Conservation (phyloP, 768 basidiomycete species). For the Phanerochaete carnosa region DNA sequence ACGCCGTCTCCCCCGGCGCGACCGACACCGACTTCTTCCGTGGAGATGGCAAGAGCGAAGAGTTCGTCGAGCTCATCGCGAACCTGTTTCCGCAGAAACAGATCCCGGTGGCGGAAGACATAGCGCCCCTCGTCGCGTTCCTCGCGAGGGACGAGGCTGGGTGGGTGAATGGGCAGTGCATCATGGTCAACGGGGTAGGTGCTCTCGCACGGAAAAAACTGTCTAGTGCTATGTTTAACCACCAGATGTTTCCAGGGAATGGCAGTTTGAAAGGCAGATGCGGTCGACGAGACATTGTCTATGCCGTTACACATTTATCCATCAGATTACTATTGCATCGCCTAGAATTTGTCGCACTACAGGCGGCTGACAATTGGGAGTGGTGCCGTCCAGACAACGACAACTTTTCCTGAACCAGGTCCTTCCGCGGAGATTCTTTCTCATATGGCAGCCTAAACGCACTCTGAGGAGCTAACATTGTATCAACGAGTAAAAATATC, state of each 20-base stretch:
- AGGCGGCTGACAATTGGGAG: too few species aligned
- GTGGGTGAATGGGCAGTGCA: slow-evolving; percentile 58
- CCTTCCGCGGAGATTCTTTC: too few species aligned
- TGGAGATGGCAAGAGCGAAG: slow-evolving; percentile 41
- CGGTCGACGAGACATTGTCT: too few species aligned
- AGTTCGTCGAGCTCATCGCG: slow-evolving; percentile 42
- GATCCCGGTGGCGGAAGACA: slow-evolving; percentile 47
- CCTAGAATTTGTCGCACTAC: too few species aligned
- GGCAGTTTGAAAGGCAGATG: background rate
- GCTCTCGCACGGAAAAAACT: background rate
- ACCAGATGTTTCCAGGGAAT: background rate
- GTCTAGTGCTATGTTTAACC: background rate
- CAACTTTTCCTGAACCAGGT: too few species aligned
- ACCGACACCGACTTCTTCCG: slow-evolving; percentile 54
- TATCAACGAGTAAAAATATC: too few species aligned
- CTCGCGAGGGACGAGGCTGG: slow-evolving; percentile 48
- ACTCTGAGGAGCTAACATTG: too few species aligned
- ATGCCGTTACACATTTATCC: too few species aligned
- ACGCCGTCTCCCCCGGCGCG: slow-evolving; percentile 55
- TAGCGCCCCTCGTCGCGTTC: slow-evolving; percentile 51
- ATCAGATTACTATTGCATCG: too few species aligned
- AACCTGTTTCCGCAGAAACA: slow-evolving; percentile 44
- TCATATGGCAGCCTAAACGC: too few species aligned
- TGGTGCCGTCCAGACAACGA: too few species aligned
- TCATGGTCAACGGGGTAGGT: slow-evolving; percentile 53